These are phyloP conservation scores for Setaria italica DNA, from an alignment of 202 grass and related monocot genomes.

Conservation along the genomic window DNA sequence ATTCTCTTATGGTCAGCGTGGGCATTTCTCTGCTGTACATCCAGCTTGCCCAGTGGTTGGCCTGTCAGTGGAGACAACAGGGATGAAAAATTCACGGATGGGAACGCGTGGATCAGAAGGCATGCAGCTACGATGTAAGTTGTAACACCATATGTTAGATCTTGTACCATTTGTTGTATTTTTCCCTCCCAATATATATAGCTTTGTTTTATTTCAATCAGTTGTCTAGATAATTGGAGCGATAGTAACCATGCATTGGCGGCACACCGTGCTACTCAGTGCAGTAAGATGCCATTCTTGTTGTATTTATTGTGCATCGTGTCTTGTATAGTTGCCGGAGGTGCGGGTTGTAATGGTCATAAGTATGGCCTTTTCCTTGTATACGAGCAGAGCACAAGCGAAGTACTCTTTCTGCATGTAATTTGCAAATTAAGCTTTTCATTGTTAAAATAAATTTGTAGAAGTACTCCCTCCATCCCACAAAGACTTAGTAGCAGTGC, in stretches of 20 bases:
- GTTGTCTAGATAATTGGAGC: slow-evolving; percentile 18
- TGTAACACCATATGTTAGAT: slow-evolving; percentile 1
- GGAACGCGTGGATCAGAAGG: background rate
- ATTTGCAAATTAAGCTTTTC: background rate
- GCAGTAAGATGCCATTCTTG: slow-evolving; percentile 8
- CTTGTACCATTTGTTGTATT: slow-evolving; percentile 22
- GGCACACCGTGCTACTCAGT: background rate
- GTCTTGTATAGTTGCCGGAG: background rate
- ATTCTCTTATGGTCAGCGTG: background rate
- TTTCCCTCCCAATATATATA: background rate
- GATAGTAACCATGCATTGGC: background rate
- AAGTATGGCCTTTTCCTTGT: background rate
- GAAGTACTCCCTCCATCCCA: background rate
- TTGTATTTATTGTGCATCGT: slow-evolving; percentile 33
- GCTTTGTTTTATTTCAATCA: slow-evolving; percentile 18
- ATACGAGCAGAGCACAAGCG: background rate
- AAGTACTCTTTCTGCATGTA: background rate
- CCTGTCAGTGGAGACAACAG: background rate
- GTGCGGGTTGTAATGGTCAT: background rate
- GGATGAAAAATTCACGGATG: background rate
- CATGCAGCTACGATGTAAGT: background rate
- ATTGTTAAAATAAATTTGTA: background rate
- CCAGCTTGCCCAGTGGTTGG: slow-evolving; percentile 7
- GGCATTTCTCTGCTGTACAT: slow-evolving; percentile 27
- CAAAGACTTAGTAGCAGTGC: no score